Evolutionary conservation across 2,329 filamentous ascomycete genomes (phyloP).

Genomic region (Verticillium zaregamsianum): DNA sequence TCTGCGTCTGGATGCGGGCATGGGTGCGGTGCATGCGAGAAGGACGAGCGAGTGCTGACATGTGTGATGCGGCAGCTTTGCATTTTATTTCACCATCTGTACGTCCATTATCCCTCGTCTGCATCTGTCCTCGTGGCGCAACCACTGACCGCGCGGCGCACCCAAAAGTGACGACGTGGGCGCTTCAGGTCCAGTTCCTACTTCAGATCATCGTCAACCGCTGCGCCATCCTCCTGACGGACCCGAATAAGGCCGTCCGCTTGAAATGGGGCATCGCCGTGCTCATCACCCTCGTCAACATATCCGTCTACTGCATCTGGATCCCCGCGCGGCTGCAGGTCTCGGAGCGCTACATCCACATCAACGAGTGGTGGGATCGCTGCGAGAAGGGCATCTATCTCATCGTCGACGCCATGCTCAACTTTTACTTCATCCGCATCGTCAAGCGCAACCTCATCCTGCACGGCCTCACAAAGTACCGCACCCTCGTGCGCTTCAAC

Average conservation of each 20-base stretch:
- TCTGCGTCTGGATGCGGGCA: background rate
- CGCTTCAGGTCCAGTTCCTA: constrained; percentile 42
- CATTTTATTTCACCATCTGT: constrained; percentile 13
- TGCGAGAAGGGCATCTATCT: constrained; percentile 43
- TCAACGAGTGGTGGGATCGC: constrained; percentile 47
- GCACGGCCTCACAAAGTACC: constrained; percentile 45
- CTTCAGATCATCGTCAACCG: constrained; percentile 53
- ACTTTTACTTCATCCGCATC: constrained; percentile 39
- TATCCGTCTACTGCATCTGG: constrained; percentile 47
- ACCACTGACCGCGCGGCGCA: background rate
- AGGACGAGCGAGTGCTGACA: background rate
- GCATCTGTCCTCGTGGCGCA: background rate
- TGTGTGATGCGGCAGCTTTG: constrained; percentile 4
- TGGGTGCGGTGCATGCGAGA: background rate
- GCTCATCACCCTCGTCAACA: constrained; percentile 40
- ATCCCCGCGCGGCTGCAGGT: constrained; percentile 43
- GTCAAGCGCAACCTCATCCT: constrained; percentile 40
- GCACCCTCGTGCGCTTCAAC: constrained; percentile 33
- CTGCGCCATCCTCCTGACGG: constrained; percentile 38
- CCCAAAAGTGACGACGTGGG: constrained; percentile 28
- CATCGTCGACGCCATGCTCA: constrained; percentile 39
- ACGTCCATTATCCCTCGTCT: background rate
- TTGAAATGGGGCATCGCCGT: constrained; percentile 40
- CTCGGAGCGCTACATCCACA: constrained; percentile 29
- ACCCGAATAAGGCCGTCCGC: constrained; percentile 26